phyloP scores from a whole-genome alignment of 768 basidiomycete species.

The Cyathus striatus region DNA sequence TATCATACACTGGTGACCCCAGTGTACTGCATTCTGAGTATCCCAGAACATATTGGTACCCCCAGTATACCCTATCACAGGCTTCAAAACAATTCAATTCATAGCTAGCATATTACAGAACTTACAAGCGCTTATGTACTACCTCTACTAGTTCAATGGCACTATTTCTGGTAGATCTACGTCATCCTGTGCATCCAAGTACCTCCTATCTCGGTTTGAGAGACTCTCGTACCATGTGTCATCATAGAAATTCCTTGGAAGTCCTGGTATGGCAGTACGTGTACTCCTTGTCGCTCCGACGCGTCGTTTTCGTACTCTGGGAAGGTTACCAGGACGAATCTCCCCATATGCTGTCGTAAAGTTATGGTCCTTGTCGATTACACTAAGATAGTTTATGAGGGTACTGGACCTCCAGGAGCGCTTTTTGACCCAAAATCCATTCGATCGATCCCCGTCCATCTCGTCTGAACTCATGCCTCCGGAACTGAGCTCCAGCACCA shows the following conservation, averaged over 20 bases:
- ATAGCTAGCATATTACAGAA: too few relatives aligned
- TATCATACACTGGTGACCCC: too few relatives aligned
- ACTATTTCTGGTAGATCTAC: too few relatives aligned
- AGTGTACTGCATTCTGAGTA: too few relatives aligned
- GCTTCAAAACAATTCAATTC: too few relatives aligned
- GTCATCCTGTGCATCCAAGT: too few relatives aligned
- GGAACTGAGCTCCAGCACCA: neutral
- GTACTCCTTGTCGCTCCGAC: constrained; percentile 1
- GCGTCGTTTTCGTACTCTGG: neutral
- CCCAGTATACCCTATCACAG: too few relatives aligned
- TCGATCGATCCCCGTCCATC: neutral
- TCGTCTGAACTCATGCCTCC: constrained; percentile 5
- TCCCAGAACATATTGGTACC: too few relatives aligned
- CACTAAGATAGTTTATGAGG: constrained; percentile 3
- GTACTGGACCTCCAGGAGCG: constrained; percentile 1
- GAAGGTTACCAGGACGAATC: constrained; percentile 2
- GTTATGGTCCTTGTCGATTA: constrained; percentile 5
- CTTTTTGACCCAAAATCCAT: neutral
- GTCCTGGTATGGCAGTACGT: constrained; percentile 1
- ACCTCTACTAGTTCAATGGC: too few relatives aligned
- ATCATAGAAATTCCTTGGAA: constrained; percentile 7
- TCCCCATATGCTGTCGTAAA: constrained; percentile 3
- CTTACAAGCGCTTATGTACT: too few relatives aligned
- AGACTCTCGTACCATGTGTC: constrained; percentile 4
- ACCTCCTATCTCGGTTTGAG: neutral